Conservation (phyloP, 2,329 filamentous ascomycete genomes). For the Allantophomopsis cytisporea region DNA sequence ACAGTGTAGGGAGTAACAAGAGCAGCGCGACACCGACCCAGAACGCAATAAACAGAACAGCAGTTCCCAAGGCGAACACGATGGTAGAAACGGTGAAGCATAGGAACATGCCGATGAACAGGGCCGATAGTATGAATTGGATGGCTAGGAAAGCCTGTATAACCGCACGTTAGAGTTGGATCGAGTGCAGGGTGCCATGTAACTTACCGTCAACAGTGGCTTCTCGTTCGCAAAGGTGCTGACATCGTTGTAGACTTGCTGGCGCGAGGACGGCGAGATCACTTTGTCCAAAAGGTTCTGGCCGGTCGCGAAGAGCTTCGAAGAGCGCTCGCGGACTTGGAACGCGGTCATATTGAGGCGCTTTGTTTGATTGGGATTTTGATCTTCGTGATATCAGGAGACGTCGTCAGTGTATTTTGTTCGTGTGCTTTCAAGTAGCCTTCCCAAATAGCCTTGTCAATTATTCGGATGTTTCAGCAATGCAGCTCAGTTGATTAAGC, state of each 20-base stretch:
- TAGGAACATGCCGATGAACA: constrained; percentile 57
- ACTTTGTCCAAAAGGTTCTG: constrained; percentile 28
- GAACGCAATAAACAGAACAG: constrained; percentile 52
- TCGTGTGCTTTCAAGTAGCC: no score
- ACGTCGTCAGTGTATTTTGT: no score
- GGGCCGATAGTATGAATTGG: constrained; percentile 49
- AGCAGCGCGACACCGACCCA: constrained; percentile 53
- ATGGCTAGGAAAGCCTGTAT: constrained; percentile 51
- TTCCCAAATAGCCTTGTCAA: no score
- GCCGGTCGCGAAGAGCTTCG: constrained; percentile 6
- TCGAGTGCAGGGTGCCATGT: neutral
- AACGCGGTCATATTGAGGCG: no score
- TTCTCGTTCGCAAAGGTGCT: constrained; percentile 44
- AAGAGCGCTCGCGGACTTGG: constrained; percentile 2
- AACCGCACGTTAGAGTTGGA: constrained; percentile 1
- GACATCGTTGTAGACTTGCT: constrained; percentile 37
- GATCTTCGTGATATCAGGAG: no score
- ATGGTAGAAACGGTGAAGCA: constrained; percentile 50
- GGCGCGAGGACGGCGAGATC: constrained; percentile 46
- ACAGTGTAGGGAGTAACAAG: constrained; percentile 54
- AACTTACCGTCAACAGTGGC: constrained; percentile 55
- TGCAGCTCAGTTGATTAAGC: no score
- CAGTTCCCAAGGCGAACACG: constrained; percentile 46
- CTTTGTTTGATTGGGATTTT: no score
- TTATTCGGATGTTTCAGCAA: no score